These are phyloP conservation scores for Cenococcum geophilum DNA, from an alignment of 495 filamentous ascomycete species.

Conservation along the genomic window DNA sequence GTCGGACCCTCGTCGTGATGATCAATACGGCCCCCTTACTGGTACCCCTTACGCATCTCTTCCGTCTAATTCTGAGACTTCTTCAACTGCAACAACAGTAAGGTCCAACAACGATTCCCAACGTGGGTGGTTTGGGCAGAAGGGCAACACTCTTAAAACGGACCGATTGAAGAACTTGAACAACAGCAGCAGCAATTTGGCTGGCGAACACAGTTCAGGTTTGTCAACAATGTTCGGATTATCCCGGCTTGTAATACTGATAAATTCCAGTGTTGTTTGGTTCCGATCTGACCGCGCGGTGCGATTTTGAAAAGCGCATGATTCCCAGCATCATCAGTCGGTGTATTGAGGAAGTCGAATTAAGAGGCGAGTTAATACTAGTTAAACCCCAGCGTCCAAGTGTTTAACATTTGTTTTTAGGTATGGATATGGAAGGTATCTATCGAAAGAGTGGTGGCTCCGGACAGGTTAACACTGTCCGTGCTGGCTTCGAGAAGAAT, in stretches of 20 bases:
- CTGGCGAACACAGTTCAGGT: conserved; percentile 17
- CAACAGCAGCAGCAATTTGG: conserved; percentile 24
- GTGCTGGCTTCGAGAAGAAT: conserved; percentile 81
- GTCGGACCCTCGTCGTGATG: conserved; percentile 51
- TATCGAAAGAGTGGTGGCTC: conserved; percentile 95
- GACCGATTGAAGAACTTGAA: conserved; percentile 25
- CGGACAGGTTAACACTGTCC: conserved; percentile 76
- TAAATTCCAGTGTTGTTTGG: conserved; percentile 65
- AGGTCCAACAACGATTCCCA: conserved; percentile 14
- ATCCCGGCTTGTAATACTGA: conserved; percentile 8
- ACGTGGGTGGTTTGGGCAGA: conserved; percentile 26
- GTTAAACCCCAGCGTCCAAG: background rate
- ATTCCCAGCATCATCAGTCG: conserved; percentile 87
- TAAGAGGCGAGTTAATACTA: conserved; percentile 52
- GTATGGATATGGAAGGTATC: conserved; percentile 97
- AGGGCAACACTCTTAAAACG: conserved; percentile 9
- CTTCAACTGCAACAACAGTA: conserved; percentile 15
- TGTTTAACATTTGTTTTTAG: conserved; percentile 39
- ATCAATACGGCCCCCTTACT: conserved; percentile 53
- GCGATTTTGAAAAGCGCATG: conserved; percentile 80
- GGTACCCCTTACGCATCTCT: conserved; percentile 43
- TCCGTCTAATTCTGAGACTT: conserved; percentile 30
- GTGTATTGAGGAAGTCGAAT: conserved; percentile 95
- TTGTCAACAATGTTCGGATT: background rate
- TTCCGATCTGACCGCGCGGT: conserved; percentile 77